Conservation (phyloP, 2,329 filamentous ascomycete species). For the Colletotrichum sp. region DNA sequence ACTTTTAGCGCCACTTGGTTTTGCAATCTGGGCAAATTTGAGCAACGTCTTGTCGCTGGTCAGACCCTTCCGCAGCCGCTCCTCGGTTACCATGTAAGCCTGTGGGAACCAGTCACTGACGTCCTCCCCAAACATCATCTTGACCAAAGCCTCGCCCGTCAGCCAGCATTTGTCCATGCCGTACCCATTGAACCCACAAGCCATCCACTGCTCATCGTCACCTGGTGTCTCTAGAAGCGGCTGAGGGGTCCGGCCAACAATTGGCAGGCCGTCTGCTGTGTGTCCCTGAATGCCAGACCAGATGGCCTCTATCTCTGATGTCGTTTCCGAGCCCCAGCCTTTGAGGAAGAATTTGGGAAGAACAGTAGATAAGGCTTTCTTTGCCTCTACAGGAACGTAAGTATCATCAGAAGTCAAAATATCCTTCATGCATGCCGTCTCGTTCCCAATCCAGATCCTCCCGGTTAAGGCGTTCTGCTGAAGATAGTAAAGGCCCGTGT, state of each 20-base stretch:
- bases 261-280: conserved; percentile 14
- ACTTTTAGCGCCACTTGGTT: not conserved
- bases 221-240: not conserved
- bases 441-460: conserved; percentile 14
- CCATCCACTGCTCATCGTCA: conserved; percentile 22
- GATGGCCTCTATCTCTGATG: not conserved
- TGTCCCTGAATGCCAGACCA: conserved; percentile 12
- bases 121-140: conserved; percentile 27
- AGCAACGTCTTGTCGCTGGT: not conserved
- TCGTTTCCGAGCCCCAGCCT: not conserved
- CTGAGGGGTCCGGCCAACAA: conserved; percentile 2
- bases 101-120: conserved; percentile 25
- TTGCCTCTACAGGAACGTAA: not conserved
- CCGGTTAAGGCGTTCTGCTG: not conserved
- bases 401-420: conserved; percentile 9
- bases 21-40: not conserved
- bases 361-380: not conserved
- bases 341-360: conserved; percentile 10
- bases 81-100: conserved; percentile 22
- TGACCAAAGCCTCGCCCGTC: conserved; percentile 23
- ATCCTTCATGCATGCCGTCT: conserved; percentile 4
- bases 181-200: conserved; percentile 24
- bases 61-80: conserved; percentile 22
- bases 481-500: conserved; percentile 13
- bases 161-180: conserved; percentile 27